Conservation (phyloP, 331 rosid species). For the Telfairia occidentalis region DNA sequence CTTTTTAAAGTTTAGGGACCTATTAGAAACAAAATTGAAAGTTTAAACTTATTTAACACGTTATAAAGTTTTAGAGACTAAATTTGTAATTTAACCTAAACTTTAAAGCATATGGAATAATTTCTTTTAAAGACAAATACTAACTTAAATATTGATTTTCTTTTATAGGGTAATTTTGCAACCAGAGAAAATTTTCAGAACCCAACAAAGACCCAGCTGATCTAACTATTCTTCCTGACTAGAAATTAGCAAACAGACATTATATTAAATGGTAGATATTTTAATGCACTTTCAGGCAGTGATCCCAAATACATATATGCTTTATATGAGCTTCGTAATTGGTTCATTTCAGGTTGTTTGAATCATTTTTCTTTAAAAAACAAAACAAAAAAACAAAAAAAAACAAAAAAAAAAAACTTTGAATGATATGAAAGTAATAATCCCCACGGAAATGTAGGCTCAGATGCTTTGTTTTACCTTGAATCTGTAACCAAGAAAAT, state of each 20-base stretch:
- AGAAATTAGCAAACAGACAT: not conserved
- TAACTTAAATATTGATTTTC: not conserved
- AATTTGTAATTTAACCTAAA: too few species aligned
- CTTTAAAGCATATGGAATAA: too few species aligned
- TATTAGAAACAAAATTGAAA: too few species aligned
- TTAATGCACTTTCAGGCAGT: not conserved
- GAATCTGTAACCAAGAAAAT: slow-evolving; percentile 52
- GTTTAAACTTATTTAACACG: too few species aligned
- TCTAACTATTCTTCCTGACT: not conserved
- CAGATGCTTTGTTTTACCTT: slow-evolving; percentile 29
- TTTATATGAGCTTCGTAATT: not conserved
- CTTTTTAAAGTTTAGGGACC: too few species aligned
- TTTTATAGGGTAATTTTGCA: not conserved
- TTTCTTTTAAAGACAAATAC: not conserved
- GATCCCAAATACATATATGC: not conserved
- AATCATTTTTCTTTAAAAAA: not conserved
- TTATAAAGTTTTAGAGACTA: too few species aligned
- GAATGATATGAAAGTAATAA: slow-evolving; percentile 18
- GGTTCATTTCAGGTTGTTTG: not conserved
- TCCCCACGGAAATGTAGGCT: slow-evolving; percentile 76
- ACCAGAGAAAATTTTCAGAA: not conserved
- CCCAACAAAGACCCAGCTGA: not conserved
- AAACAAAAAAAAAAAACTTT: not conserved
- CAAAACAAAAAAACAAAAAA: not conserved
- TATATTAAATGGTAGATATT: not conserved